Evolutionary conservation across 2,329 filamentous ascomycete genomes (phyloP).

Genomic region (Sporothrix euskadiensis): DNA sequence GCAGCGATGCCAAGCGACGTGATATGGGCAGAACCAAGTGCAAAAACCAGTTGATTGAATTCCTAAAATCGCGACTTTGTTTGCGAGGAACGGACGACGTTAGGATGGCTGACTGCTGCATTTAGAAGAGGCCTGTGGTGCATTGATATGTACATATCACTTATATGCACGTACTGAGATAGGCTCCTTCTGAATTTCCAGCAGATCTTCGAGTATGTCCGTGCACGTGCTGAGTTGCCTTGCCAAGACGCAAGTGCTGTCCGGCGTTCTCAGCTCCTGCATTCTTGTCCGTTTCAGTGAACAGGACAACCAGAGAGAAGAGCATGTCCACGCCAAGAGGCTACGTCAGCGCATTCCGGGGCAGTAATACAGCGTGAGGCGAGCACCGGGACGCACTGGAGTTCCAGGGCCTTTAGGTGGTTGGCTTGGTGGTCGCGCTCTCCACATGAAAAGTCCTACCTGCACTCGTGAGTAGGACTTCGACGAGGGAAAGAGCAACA

Average conservation of each 20-base stretch:
- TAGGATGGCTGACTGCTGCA: not conserved
- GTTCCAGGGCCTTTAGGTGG: not conserved
- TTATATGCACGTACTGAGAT: not conserved
- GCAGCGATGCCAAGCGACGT: not conserved
- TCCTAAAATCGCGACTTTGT: not conserved
- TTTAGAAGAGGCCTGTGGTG: not conserved
- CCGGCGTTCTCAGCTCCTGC: not conserved
- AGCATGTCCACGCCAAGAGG: not conserved
- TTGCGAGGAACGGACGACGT: not conserved
- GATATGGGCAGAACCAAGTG: not conserved
- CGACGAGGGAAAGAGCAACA: not conserved
- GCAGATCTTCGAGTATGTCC: not conserved
- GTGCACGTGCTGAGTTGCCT: constrained; percentile 24
- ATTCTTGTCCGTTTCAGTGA: not conserved
- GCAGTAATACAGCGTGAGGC: not conserved
- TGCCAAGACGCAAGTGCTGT: constrained; percentile 21
- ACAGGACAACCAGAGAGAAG: not conserved
- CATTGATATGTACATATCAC: not conserved
- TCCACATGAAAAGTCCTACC: constrained; percentile 31
- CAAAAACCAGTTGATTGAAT: not conserved
- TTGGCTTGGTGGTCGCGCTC: not conserved
- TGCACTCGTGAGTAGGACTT: constrained; percentile 23
- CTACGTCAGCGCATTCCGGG: constrained; percentile 9
- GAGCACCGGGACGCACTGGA: not conserved
- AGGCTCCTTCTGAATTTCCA: not conserved